Evolutionary conservation across 208 protist genomes (phyloP).

Genomic region (Herpetomonas samuelpessoai): DNA sequence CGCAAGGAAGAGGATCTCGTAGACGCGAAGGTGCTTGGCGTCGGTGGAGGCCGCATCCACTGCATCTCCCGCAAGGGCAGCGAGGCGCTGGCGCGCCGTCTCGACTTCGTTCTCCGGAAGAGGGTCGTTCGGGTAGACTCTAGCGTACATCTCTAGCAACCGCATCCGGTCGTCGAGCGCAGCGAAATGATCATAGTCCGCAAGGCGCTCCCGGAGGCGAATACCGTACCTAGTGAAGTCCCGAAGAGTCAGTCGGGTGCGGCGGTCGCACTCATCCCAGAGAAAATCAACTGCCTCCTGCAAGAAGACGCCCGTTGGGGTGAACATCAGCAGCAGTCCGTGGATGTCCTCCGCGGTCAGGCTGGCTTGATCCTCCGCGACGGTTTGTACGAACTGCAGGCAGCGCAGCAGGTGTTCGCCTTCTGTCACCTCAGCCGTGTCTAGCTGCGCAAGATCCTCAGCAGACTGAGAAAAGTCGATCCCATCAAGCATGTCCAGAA

Average conservation of each 20-base stretch:
- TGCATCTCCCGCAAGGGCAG: slow-evolving; percentile 25
- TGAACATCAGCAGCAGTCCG: slow-evolving; percentile 60
- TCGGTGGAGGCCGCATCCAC: slow-evolving; percentile 9
- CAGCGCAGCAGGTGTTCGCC: slow-evolving; percentile 10
- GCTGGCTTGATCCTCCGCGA: slow-evolving; percentile 37
- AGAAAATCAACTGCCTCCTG: slow-evolving; percentile 71
- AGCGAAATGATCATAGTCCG: slow-evolving; percentile 50
- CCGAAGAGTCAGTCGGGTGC: slow-evolving; percentile 38
- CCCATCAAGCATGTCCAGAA: slow-evolving; percentile 13
- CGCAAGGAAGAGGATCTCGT: slow-evolving; percentile 63
- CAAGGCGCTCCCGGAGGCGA: slow-evolving; percentile 38
- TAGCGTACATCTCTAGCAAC: slow-evolving; percentile 38
- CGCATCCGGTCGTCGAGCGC: slow-evolving; percentile 36
- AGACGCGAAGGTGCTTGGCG: slow-evolving; percentile 38
- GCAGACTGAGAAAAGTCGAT: slow-evolving; percentile 25
- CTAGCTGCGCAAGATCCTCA: neutral
- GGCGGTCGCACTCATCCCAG: slow-evolving; percentile 59
- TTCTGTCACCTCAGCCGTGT: slow-evolving; percentile 1
- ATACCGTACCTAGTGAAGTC: slow-evolving; percentile 59
- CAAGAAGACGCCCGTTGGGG: slow-evolving; percentile 39
- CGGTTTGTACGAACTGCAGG: slow-evolving; percentile 33
- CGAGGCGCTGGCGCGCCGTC: slow-evolving; percentile 29
- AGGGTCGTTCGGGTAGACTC: slow-evolving; percentile 32
- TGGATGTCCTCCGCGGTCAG: slow-evolving; percentile 53
- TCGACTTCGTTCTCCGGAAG: slow-evolving; percentile 16